Base-by-base conservation (phyloP, 495 filamentous ascomycete genomes). In the Podospora pseudocomata region DNA sequence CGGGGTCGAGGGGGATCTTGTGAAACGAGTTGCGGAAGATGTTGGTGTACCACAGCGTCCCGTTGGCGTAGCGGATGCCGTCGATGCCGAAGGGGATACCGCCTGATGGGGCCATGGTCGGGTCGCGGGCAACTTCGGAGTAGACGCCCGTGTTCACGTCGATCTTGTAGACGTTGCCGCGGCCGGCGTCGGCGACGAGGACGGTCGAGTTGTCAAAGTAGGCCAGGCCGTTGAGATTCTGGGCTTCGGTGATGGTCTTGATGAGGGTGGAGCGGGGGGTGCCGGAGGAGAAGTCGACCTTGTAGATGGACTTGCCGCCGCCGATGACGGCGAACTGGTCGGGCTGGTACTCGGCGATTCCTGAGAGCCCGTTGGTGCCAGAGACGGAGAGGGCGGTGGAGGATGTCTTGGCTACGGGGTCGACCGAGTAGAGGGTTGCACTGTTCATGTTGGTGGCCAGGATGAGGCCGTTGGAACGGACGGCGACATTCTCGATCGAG, bases 401-500 rank as follows among this genome's bases (percentile, higher is more conserved):
- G 1, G 76, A 78, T 0, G 77, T 80, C 69, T 80, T 80, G 55
- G 72, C 58, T 1, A 66, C 67, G 0, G 76, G 70, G 70, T 79
- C 68, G 65, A 80, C 61, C 64, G 75, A 19, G 70, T 78, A 74
- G 58, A 80, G 69, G 23, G 69, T 75, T n/a, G 75, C 68, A 55
- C 64, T 68, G 69, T 77, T 81, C 70, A 80, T 75, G 68, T 78
- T 74, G 19, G 81, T 81, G 9, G 80, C 73, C 3, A 85, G 77
- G 67, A 85, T 72, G 39, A 78, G 76, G 28, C 81, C 80, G 64
- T 81, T 80, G 39, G 80, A 66, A 15, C 82, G 81, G 26, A 83
- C 76, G 26, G 83, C 82, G 11, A 84, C 70, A 65, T 85, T 85
- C 57, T 84, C 83, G 57, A 81, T 57, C 65, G 77, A 83, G 34